These are phyloP conservation scores for Pseudozyma sp. DNA, from an alignment of 1,284 basidiomycete genomes.

Conservation along the genomic window DNA sequence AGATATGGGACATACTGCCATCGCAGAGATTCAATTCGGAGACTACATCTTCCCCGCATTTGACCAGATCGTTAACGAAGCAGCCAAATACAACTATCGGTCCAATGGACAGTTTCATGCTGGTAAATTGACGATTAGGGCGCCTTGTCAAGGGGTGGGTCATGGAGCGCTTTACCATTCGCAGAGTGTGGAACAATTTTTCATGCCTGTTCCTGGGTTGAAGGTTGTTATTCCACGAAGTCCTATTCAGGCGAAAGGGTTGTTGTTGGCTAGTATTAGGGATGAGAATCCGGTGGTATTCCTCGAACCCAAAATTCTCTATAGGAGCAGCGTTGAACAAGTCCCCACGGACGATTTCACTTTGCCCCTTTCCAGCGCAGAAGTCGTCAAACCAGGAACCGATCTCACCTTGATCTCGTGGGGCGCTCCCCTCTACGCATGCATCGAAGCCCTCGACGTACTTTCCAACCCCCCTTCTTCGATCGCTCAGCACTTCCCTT, in stretches of 20 bases:
- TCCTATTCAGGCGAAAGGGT: constrained; percentile 92
- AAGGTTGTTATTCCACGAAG: constrained; percentile 94
- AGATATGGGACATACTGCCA: constrained; percentile 91
- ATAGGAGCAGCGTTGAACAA: constrained; percentile 89
- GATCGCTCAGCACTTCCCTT: constrained; percentile 79
- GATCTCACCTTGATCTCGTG: constrained; percentile 90
- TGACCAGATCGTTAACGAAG: constrained; percentile 88
- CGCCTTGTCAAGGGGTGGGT: constrained; percentile 67
- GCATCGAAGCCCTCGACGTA: constrained; percentile 81
- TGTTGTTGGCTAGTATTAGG: constrained; percentile 84
- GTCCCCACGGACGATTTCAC: constrained; percentile 88
- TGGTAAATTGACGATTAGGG: constrained; percentile 86
- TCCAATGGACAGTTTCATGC: constrained; percentile 85
- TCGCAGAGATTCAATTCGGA: constrained; percentile 85
- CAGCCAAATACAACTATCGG: constrained; percentile 90
- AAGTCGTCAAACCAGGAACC: constrained; percentile 78
- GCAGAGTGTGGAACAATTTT: constrained; percentile 93
- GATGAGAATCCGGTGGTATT: constrained; percentile 94
- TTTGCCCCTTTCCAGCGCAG: constrained; percentile 82
- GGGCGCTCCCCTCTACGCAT: constrained; percentile 91
- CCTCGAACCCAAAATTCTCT: constrained; percentile 92
- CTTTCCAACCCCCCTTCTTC: constrained; percentile 76
- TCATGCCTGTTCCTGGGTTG: constrained; percentile 83
- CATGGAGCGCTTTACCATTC: constrained; percentile 87
- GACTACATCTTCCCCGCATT: constrained; percentile 58